Evolutionary conservation across 768 basidiomycete species (phyloP), one percentile per base, ranked within the genome.

Genomic region (Macrolepiota fuliginosa): DNA sequence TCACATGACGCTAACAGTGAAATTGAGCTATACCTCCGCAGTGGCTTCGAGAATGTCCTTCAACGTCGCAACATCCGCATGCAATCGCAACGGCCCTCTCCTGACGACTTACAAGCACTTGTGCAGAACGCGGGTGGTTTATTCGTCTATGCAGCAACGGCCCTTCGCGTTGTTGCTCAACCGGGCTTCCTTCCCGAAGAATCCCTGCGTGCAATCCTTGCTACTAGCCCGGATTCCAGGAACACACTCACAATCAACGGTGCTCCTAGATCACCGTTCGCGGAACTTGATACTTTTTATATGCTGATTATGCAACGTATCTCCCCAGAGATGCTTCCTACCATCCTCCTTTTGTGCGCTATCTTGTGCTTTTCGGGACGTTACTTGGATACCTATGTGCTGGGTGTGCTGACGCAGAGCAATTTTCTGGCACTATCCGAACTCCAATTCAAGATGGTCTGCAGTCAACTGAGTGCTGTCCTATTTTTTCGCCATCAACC

Each of bases 81-180:
- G 11, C 0, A 5, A 5, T 2, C 12, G 2, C 12, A 13, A n/a
- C 66, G 67, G 67, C 68, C 68, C 1, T 54, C 63, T 6, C 22
- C 51, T 6, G 12, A 25, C 7, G 56, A 35, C 62, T 22, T 69
- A 1, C 12, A 56, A 3, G 45, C 12, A 3, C 61, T 67, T 17
- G 68, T 73, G 3, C 22, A 63, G 10, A 65, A 65, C 35, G 64
- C 72, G 0, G 63, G 61, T 0, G 66, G 71, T 0, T 62, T 72
- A 7, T 73, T 73, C 42, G 69, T 73, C 13, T 72, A 70, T 52
- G 68, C 69, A 1, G 37, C 69, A 13, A 71, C 69, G 0, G 67
- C 70, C 7, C 55, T 70, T 50, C 67, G 68, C 50, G 71, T 70
- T 46, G 65, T 72, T 13, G 68, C 64, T 11, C n/a, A 19, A 19